Conservation (phyloP, 2,329 filamentous ascomycete genomes). For the Aureobasidium pullulans region DNA sequence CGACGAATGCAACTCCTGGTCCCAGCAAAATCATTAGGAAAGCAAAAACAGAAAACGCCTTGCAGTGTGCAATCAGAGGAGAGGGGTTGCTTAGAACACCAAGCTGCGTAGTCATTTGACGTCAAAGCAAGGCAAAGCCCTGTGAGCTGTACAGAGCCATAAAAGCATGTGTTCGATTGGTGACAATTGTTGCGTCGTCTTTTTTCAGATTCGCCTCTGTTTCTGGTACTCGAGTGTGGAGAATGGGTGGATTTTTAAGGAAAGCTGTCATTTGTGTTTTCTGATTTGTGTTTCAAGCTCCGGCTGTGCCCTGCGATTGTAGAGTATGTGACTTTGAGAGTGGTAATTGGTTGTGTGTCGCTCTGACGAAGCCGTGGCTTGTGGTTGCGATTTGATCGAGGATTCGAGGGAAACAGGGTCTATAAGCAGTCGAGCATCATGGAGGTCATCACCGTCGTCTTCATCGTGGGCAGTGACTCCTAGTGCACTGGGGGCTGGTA, state of each 20-base stretch:
- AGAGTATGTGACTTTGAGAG: neutral
- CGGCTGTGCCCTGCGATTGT: constrained; percentile 1
- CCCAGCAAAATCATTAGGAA: neutral
- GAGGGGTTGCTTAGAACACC: neutral
- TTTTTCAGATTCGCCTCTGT: neutral
- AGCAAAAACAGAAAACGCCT: neutral
- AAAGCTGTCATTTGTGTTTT: constrained; percentile 7
- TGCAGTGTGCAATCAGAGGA: neutral
- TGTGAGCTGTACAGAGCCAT: neutral
- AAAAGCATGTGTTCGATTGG: neutral
- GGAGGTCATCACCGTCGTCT: constrained; percentile 9
- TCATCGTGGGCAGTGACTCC: constrained; percentile 8
- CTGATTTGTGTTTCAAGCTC: constrained; percentile 1
- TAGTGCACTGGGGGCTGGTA: constrained; percentile 60
- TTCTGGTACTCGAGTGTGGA: neutral
- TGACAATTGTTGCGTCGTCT: neutral
- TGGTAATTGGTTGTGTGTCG: neutral
- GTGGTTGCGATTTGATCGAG: neutral
- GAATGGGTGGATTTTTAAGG: neutral
- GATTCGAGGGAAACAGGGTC: neutral
- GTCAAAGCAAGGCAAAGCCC: neutral
- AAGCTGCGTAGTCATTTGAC: neutral
- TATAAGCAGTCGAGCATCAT: constrained; percentile 5
- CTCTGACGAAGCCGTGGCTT: neutral
- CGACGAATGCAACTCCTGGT: neutral